Base-by-base conservation (phyloP, 1,284 basidiomycete genomes). In the Puccinia novopanici region DNA sequence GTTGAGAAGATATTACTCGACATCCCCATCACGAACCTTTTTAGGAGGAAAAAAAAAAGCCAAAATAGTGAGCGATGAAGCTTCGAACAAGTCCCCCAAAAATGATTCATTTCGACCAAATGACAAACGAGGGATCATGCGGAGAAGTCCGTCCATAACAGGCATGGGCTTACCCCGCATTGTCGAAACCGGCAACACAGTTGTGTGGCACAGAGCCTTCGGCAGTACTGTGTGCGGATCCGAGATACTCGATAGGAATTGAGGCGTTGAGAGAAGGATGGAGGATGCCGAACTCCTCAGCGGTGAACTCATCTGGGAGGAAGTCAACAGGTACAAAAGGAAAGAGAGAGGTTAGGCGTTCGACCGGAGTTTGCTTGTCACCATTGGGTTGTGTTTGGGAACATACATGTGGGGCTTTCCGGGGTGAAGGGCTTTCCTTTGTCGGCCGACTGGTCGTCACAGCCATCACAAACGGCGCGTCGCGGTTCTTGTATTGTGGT, bases 11-110 rank as follows among this genome's bases (percentile, higher is more conserved):
- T 63, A 37, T 80, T 80, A 40, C 70, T 73, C 17, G 78, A 71
- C 59, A 80, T 72, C 50, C 70, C 78, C 78, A 80, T 73, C 9
- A 80, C 22, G 24, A 80, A 80, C 40, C 78, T 73, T 24, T 50
- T 22, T n/a, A 34, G n/a, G 15, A 3, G 19, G 45, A 2, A 17
- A 24, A 73, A 24, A 73, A 3, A 40, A n/a, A 40, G 40, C n/a
- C 27, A 40, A 57, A 1, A 19, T 6, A 24, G 15, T 37, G 40
- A 24, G 19, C 22, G n/a, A 67, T n/a, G n/a, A 27, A 19, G 24
- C 45, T 24, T 34, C 34, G 3, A 24, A 34, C 34, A 4, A 50
- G 22, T 2, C 70, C 24, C 45, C 19, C n/a, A 48, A 15, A 52
- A 22, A 19, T 71, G 30, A 34, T 34, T 34, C 34, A 34, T 34